Evolutionary conservation across 371 early-diverging fungal species (phyloP).

Genomic region (Umbelopsis sp.): DNA sequence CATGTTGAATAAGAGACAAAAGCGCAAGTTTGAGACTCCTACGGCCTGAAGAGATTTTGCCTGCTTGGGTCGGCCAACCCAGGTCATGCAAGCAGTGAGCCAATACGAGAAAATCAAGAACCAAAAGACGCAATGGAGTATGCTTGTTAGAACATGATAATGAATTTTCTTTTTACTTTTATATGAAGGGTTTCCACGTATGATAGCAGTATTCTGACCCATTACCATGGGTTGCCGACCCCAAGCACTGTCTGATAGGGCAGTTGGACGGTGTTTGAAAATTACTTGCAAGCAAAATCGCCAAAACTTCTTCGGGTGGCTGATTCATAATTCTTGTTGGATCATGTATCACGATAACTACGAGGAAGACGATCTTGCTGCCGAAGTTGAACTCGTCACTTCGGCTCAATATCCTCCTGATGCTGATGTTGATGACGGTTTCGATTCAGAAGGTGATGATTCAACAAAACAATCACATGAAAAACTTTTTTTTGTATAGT

Average conservation of each 20-base stretch:
- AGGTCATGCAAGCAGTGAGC: neutral
- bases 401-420: constrained; percentile 48
- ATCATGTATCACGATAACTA: constrained; percentile 69
- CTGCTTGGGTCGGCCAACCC: neutral
- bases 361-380: constrained; percentile 82
- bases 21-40: constrained; percentile 18
- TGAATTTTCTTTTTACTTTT: too few relatives aligned
- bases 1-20: constrained; percentile 29
- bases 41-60: neutral
- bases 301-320: constrained; percentile 12
- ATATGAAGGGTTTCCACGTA: too few relatives aligned
- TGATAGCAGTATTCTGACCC: too few relatives aligned
- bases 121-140: too few relatives aligned
- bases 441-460: constrained; percentile 47
- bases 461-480: neutral
- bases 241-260: neutral
- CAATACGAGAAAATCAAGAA: neutral
- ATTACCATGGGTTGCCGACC: too few relatives aligned
- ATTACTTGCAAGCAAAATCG: neutral
- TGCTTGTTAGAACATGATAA: too few relatives aligned
- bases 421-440: constrained; percentile 60
- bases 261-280: neutral
- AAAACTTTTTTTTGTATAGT: constrained; percentile 19
- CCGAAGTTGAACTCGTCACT: constrained; percentile 84
- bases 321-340: constrained; percentile 9